phyloP scores from a whole-genome alignment of 306 rosid genomes.

The Potentilla sterilis region DNA sequence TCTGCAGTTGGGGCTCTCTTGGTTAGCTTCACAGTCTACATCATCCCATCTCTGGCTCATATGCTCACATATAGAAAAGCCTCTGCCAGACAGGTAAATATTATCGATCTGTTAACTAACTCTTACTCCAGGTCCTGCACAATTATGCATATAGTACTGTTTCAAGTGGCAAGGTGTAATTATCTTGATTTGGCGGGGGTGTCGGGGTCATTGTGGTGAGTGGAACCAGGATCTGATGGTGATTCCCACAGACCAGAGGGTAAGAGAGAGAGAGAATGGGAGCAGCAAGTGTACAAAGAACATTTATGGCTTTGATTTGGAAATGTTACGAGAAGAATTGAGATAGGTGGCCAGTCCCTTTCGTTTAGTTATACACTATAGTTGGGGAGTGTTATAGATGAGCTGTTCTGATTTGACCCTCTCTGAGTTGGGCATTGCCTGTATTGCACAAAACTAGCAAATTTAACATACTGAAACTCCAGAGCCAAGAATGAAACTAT shows the following conservation, averaged over 20 bases:
- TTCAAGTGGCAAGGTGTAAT: conserved; percentile 19
- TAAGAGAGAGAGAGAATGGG: conserved; percentile 7
- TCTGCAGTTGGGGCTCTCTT: conserved; percentile 93
- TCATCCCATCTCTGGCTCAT: conserved; percentile 80
- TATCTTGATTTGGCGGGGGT: conserved; percentile 28
- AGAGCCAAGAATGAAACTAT: neutral
- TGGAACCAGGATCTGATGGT: conserved; percentile 43
- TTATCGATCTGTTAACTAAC: neutral
- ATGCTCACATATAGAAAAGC: conserved; percentile 89
- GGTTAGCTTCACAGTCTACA: conserved; percentile 95
- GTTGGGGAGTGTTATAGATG: conserved; percentile 28
- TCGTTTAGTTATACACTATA: conserved; percentile 62
- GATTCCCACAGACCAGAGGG: conserved; percentile 31
- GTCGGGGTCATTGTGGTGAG: conserved; percentile 17
- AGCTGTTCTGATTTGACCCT: conserved; percentile 44
- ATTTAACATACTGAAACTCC: neutral
- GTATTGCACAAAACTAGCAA: neutral
- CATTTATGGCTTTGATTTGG: conserved; percentile 61
- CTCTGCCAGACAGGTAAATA: conserved; percentile 76
- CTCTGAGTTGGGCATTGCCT: conserved; percentile 11
- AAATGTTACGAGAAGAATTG: conserved; percentile 41
- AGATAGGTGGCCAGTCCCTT: conserved; percentile 66
- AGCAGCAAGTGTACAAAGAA: conserved; percentile 41
- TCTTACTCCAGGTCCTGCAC: neutral
- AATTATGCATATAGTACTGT: neutral